Base-by-base conservation (phyloP, 2,329 filamentous ascomycete genomes). In the Truncatella angustata region DNA sequence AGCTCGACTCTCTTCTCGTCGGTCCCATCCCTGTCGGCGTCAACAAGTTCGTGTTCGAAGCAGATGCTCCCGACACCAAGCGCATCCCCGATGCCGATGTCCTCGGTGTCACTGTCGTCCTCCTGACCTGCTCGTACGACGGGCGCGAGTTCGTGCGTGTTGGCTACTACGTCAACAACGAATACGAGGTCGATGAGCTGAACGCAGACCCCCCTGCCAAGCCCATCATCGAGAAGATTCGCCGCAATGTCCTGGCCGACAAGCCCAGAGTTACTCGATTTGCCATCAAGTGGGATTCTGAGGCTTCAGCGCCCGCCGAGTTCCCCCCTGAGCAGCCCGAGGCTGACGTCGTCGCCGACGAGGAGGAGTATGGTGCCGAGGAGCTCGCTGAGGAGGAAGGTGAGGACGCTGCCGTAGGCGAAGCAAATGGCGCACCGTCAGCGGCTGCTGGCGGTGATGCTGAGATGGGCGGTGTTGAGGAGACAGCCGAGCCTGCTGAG, bases 211-310 rank as follows among this genome's bases (percentile, higher is more conserved):
- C 94, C 9, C 94, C 94, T 5, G 81, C 91, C 53, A 96, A 96
- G 78, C 92, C 92, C 35, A 81, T 95, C 61, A 87, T 97, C 58
- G 95, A 99, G 69, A 90, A 91, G 65, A 91, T 99, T 58, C 84
- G 85, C 60, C 87, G 95, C 62, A 97, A 95, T 67, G 90, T 99
- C 47, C 82, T 99, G 34, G 91, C 92, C 3, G 93, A 97, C 75
- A 99, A 99, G 82, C 94, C 94, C 11, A 85, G 94, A 72, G 94
- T 99, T 48, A 99, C 94, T 26, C 86, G 94, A 58, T 99, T 99
- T 67, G 91, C 92, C 40, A 99, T 99, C 75, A 99, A 99, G 76
- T 99, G 94, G 92, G 94, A 99, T 68, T 94, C 90, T n/a, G 94
- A 99, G 66, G 93, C 92, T 59, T 94, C 91, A 68, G 94, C 94